Evolutionary conservation across 1,284 basidiomycete species (phyloP).

Genomic region (Ustilago bromivora): DNA sequence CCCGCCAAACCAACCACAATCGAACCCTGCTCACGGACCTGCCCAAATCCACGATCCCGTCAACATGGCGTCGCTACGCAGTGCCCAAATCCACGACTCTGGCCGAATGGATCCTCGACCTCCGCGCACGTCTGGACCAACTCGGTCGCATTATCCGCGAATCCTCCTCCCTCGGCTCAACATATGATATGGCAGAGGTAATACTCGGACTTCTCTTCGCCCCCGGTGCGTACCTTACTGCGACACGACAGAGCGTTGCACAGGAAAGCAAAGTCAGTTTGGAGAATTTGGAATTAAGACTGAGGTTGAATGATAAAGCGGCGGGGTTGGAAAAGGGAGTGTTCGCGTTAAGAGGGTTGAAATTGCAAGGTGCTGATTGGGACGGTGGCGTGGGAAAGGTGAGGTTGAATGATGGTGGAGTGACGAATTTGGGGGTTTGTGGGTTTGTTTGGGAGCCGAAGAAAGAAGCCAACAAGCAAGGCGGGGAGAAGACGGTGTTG

Average conservation of each 20-base stretch:
- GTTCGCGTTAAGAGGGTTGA: conserved; percentile 55
- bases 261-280: conserved; percentile 53
- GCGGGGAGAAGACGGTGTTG: conserved; percentile 70
- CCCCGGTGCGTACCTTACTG: conserved; percentile 66
- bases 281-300: conserved; percentile 59
- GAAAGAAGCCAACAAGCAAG: background rate
- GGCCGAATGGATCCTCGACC: conserved; percentile 62
- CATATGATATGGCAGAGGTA: conserved; percentile 56
- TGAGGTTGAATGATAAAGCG: conserved; percentile 40
- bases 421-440: conserved; percentile 56
- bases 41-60: conserved; percentile 59
- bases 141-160: conserved; percentile 37
- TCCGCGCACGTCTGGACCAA: conserved; percentile 57
- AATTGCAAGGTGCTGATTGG: conserved; percentile 64
- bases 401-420: conserved; percentile 50
- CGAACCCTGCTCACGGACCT: conserved; percentile 57
- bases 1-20: conserved; percentile 65
- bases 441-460: conserved; percentile 53
- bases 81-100: conserved; percentile 58
- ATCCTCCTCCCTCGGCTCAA: conserved; percentile 17
- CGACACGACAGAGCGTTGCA: conserved; percentile 65
- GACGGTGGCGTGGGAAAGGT: conserved; percentile 25
- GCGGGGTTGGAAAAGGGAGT: conserved; percentile 70
- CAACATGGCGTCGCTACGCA: conserved; percentile 56
- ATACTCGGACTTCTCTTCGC: conserved; percentile 62